These are phyloP conservation scores for Aspergillus bombycis DNA, from an alignment of 2,329 filamentous ascomycete genomes.

Conservation along the genomic window DNA sequence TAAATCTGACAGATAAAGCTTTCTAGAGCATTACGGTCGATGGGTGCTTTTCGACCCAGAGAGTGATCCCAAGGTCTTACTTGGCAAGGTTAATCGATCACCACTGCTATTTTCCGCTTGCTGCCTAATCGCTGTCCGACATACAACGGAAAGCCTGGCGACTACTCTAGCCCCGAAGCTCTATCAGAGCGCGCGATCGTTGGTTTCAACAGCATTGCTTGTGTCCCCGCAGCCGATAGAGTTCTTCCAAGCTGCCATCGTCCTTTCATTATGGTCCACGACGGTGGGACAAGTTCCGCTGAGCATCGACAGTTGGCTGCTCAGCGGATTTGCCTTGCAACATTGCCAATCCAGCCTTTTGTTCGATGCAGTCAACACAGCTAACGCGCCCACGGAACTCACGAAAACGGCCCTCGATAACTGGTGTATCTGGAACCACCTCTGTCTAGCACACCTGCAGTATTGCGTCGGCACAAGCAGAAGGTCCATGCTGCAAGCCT, in stretches of 20 bases:
- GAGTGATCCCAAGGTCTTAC: constrained; percentile 29
- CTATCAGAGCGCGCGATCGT: constrained; percentile 38
- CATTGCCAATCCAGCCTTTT: constrained; percentile 44
- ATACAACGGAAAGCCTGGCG: constrained; percentile 44
- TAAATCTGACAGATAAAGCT: constrained; percentile 25
- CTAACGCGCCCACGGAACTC: constrained; percentile 4
- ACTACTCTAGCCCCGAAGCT: constrained; percentile 41
- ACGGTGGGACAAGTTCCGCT: constrained; percentile 49
- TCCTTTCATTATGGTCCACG: constrained; percentile 52
- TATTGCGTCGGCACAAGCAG: constrained; percentile 50
- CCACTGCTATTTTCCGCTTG: constrained; percentile 45
- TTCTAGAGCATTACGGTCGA: constrained; percentile 47
- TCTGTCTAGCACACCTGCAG: constrained; percentile 50
- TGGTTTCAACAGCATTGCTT: constrained; percentile 34
- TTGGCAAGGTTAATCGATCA: constrained; percentile 39
- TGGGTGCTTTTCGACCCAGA: constrained; percentile 44
- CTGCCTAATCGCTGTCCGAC: constrained; percentile 47
- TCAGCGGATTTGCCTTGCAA: constrained; percentile 49
- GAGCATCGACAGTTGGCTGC: constrained; percentile 51
- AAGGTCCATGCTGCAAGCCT: constrained; percentile 39
- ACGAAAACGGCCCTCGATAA: constrained; percentile 31
- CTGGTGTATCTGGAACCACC: constrained; percentile 49
- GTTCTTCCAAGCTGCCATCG: constrained; percentile 48
- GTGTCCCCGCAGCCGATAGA: constrained; percentile 44
- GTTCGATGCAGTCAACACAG: constrained; percentile 28